Evolutionary conservation across 2,329 filamentous ascomycete species (phyloP).

Genomic region (Helminthosporium solani): DNA sequence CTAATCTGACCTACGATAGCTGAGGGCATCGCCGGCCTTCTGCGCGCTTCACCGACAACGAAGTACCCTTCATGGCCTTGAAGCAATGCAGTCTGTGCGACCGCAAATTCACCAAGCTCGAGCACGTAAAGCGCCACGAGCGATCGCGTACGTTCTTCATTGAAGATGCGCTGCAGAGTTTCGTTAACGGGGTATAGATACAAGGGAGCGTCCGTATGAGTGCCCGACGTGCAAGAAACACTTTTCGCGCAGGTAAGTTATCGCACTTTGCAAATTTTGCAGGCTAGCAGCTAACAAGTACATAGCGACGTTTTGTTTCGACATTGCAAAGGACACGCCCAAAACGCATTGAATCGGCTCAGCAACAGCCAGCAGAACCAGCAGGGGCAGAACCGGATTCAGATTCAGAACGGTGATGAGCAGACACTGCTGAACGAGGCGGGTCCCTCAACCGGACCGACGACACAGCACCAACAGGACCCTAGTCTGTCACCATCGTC

Average conservation of each 20-base stretch:
- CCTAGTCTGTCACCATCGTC: conserved; percentile 28
- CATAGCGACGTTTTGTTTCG: conserved; percentile 52
- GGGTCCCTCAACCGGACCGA: conserved; percentile 20
- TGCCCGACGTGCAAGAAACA: conserved; percentile 56
- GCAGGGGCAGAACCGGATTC: conserved; percentile 10
- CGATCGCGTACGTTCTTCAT: conserved; percentile 51
- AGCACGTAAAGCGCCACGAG: conserved; percentile 58
- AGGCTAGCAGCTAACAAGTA: conserved; percentile 19
- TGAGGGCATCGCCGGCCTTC: conserved; percentile 2
- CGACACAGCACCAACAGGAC: conserved; percentile 26
- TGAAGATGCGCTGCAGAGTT: conserved; percentile 6
- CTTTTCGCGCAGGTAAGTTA: conserved; percentile 55
- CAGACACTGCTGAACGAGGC: conserved; percentile 21
- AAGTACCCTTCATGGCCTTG: conserved; percentile 32
- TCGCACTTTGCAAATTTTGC: conserved; percentile 7
- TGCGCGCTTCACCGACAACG: neutral
- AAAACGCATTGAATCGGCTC: conserved; percentile 42
- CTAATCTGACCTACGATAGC: conserved; percentile 3
- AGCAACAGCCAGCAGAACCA: conserved; percentile 32
- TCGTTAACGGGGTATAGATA: conserved; percentile 46
- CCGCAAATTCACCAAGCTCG: conserved; percentile 57
- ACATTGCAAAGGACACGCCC: conserved; percentile 54
- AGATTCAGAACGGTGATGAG: conserved; percentile 17
- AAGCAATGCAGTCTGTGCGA: conserved; percentile 50
- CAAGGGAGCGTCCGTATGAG: conserved; percentile 56